Conservation (phyloP, 108 stramenopile species). For the Cyclotella kingstonii region DNA sequence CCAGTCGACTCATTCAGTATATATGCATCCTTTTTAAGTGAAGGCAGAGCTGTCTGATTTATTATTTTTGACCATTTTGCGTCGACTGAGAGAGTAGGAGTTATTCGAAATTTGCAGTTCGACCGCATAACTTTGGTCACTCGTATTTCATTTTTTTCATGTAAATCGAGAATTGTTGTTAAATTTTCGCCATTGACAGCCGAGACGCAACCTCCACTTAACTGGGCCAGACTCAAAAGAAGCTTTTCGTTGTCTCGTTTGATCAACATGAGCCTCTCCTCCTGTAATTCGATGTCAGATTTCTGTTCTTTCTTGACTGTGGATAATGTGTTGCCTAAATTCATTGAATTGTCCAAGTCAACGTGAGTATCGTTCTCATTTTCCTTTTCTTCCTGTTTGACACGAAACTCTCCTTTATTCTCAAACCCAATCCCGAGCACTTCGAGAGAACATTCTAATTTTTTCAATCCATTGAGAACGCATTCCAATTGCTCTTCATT, state of each 20-base stretch:
- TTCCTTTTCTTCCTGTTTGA: slow-evolving; percentile 7
- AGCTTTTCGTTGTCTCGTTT: slow-evolving; percentile 71
- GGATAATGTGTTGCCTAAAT: slow-evolving; percentile 3
- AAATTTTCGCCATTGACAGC: slow-evolving; percentile 55
- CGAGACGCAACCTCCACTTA: slow-evolving; percentile 72
- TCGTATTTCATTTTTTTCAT: not conserved
- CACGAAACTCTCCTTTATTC: slow-evolving; percentile 11
- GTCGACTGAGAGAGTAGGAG: slow-evolving; percentile 56
- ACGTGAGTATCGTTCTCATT: slow-evolving; percentile 21
- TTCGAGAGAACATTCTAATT: slow-evolving; percentile 58
- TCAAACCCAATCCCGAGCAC: slow-evolving; percentile 69
- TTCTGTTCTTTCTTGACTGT: slow-evolving; percentile 17
- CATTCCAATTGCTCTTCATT: slow-evolving; percentile 49
- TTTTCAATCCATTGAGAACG: slow-evolving; percentile 56
- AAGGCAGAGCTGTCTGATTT: slow-evolving; percentile 41
- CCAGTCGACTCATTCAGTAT: slow-evolving; percentile 43
- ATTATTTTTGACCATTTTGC: slow-evolving; percentile 47
- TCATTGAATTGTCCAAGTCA: slow-evolving; percentile 1
- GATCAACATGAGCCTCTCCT: slow-evolving; percentile 23
- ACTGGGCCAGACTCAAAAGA: slow-evolving; percentile 58
- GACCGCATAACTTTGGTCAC: slow-evolving; percentile 39
- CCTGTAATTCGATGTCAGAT: slow-evolving; percentile 8
- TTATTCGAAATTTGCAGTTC: slow-evolving; percentile 65
- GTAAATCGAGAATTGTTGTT: slow-evolving; percentile 44
- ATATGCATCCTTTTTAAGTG: slow-evolving; percentile 44